Percentiles rank a stretch among this genome's conserved stretches.
These are phyloP conservation scores for Aspergillus sp. DNA, from an alignment of 2,329 filamentous ascomycete species.

Conservation along the genomic window DNA sequence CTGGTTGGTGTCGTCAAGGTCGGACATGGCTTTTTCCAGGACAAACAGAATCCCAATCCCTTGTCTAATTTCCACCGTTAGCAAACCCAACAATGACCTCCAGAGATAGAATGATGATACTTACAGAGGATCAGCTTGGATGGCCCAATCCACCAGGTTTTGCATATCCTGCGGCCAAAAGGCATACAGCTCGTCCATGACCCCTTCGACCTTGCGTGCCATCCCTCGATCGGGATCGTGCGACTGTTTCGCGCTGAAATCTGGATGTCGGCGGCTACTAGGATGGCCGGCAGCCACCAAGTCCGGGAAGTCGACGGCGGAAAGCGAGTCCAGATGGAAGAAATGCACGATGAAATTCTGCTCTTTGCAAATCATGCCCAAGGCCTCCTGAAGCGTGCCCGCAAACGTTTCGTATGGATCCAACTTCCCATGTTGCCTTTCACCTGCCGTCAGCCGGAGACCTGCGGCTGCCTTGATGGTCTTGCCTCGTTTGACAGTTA, in stretches of 20 bases:
- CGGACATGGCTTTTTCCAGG: conserved; percentile 68
- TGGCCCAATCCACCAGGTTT: conserved; percentile 72
- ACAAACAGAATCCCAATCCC: conserved; percentile 77
- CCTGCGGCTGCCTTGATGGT: conserved; percentile 47
- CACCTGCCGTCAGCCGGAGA: conserved; percentile 38
- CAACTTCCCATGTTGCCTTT: conserved; percentile 56
- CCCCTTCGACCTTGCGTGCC: conserved; percentile 72
- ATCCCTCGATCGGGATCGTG: conserved; percentile 85
- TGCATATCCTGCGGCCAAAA: conserved; percentile 75
- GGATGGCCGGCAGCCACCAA: conserved; percentile 60
- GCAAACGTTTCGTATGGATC: conserved; percentile 75
- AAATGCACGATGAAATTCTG: conserved; percentile 97
- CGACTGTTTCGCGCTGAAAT: conserved; percentile 63
- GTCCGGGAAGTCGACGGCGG: conserved; percentile 75
- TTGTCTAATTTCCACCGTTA: conserved; percentile 50
- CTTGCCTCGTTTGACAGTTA: conserved; percentile 90
- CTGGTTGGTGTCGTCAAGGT: conserved; percentile 83
- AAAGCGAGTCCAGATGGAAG: conserved; percentile 85
- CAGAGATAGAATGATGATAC: conserved; percentile 26
- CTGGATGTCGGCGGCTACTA: conserved; percentile 60
- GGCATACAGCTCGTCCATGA: conserved; percentile 81
- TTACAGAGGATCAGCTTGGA: conserved; percentile 72
- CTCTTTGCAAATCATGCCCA: conserved; percentile 79
- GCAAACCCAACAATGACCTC: conserved; percentile 5
- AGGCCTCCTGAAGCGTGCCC: conserved; percentile 69